Conservation (phyloP, 148 eudicot genomes). For the Vaccinium vitisidaea region DNA sequence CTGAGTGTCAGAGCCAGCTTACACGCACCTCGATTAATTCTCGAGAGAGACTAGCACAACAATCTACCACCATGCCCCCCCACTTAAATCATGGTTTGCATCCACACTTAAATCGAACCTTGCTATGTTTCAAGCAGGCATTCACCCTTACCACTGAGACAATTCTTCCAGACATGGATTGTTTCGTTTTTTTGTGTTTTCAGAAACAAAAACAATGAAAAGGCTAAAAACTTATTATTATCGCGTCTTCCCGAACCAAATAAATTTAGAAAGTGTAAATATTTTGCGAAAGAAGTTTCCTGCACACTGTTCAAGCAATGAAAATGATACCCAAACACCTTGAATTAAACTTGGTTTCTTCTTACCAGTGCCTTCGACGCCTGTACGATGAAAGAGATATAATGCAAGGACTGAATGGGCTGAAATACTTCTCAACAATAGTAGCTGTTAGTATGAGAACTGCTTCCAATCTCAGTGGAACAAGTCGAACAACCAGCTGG, state of each 20-base stretch:
- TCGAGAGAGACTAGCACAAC: too few species aligned
- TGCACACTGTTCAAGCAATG: not conserved
- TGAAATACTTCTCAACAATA: constrained; percentile 69
- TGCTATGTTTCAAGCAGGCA: too few species aligned
- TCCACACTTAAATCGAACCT: too few species aligned
- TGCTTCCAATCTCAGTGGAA: constrained; percentile 46
- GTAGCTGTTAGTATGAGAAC: constrained; percentile 70
- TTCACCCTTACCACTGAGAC: too few species aligned
- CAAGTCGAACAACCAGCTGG: constrained; percentile 31
- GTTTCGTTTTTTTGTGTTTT: not conserved
- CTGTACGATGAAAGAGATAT: constrained; percentile 56
- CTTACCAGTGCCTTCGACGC: constrained; percentile 70
- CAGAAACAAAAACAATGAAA: not conserved
- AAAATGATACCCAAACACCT: not conserved
- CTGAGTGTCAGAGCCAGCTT: too few species aligned
- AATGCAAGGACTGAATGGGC: constrained; percentile 49
- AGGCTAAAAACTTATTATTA: not conserved
- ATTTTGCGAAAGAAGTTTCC: not conserved
- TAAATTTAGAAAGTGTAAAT: not conserved
- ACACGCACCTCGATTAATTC: too few species aligned
- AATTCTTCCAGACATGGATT: not conserved
- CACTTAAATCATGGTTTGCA: too few species aligned
- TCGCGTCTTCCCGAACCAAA: not conserved
- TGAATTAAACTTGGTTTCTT: not conserved
- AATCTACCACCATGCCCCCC: too few species aligned